These are phyloP conservation scores for Hypoxylon sp. DNA, from an alignment of 2,329 filamentous ascomycete species.

Conservation along the genomic window DNA sequence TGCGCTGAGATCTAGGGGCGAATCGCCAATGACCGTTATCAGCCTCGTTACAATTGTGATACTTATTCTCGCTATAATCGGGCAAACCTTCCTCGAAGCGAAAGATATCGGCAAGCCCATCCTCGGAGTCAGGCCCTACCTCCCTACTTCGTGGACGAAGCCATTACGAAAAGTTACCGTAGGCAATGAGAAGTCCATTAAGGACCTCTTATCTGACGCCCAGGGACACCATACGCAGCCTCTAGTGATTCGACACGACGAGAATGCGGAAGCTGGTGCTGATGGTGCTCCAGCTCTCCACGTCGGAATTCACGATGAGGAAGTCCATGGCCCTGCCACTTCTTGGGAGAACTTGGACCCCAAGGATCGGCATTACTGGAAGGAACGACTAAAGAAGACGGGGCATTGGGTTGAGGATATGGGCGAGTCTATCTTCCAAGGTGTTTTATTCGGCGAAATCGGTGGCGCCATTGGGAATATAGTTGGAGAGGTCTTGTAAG, in stretches of 20 bases:
- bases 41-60: slow-evolving; percentile 70
- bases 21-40: slow-evolving; percentile 67
- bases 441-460: slow-evolving; percentile 82
- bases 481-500: slow-evolving; percentile 59
- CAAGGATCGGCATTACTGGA: slow-evolving; percentile 77
- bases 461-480: slow-evolving; percentile 72
- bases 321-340: slow-evolving; percentile 67
- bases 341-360: slow-evolving; percentile 79
- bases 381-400: slow-evolving; percentile 74
- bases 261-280: slow-evolving; percentile 45
- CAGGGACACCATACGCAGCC: slow-evolving; percentile 55
- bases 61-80: slow-evolving; percentile 72
- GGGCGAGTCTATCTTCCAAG: slow-evolving; percentile 82
- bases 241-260: slow-evolving; percentile 57
- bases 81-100: slow-evolving; percentile 76
- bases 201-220: slow-evolving; percentile 56
- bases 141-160: slow-evolving; percentile 62
- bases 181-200: slow-evolving; percentile 55
- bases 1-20: slow-evolving; percentile 68
- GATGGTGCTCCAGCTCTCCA: slow-evolving; percentile 53
- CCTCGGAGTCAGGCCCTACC: slow-evolving; percentile 68
- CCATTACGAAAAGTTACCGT: slow-evolving; percentile 48
- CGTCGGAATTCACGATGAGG: slow-evolving; percentile 63
- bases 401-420: slow-evolving; percentile 86
- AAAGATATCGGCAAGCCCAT: slow-evolving; percentile 70